Conservation (phyloP, 2,329 filamentous ascomycete genomes). For the Madurella mycetomatis region DNA sequence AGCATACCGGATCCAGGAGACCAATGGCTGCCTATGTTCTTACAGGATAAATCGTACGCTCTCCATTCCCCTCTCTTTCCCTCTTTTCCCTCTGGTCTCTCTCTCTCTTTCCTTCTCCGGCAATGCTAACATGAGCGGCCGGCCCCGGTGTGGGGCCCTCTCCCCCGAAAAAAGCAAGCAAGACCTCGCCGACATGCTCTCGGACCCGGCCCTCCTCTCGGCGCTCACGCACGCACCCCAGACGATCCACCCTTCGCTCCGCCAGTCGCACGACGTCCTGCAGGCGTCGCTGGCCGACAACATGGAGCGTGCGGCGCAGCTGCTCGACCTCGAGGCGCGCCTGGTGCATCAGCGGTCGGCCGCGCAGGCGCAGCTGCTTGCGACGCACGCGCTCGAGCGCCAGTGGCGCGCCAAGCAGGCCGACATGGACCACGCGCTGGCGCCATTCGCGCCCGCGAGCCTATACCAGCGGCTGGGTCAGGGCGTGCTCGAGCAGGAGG, state of each 20-base stretch:
- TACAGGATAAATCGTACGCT: conserved; percentile 78
- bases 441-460: conserved; percentile 79
- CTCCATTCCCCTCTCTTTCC: background rate
- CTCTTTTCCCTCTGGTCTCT: background rate
- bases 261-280: conserved; percentile 61
- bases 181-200: conserved; percentile 68
- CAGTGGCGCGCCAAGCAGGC: conserved; percentile 85
- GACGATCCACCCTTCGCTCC: conserved; percentile 68
- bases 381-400: conserved; percentile 82
- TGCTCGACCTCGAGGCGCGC: conserved; percentile 56
- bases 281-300: conserved; percentile 66
- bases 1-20: conserved; percentile 56
- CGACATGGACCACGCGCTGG: conserved; percentile 81
- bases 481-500: conserved; percentile 76
- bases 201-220: conserved; percentile 61
- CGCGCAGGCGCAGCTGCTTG: conserved; percentile 75
- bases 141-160: no score
- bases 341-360: conserved; percentile 59
- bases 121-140: no score
- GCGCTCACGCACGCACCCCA: conserved; percentile 66
- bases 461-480: conserved; percentile 78
- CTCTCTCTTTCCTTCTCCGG: background rate
- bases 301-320: conserved; percentile 60
- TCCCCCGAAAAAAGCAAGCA: conserved; percentile 55
- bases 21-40: conserved; percentile 70